Base-by-base conservation (phyloP, 345 rosid genomes). In the Arabidopsis thaliana region DNA sequence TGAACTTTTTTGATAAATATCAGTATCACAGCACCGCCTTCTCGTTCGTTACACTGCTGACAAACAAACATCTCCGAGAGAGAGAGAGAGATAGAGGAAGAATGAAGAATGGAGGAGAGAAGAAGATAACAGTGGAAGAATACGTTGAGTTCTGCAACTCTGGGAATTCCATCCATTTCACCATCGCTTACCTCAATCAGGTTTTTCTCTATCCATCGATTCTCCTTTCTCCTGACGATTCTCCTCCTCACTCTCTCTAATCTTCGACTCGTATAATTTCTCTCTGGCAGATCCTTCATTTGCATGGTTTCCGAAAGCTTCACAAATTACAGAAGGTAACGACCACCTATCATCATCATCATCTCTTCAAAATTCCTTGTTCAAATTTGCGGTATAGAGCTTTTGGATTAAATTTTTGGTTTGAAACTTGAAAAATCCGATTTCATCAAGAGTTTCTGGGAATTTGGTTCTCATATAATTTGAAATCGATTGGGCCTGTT, bases 161-260 rank as follows among this genome's bases (percentile, higher is more conserved):
- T 48, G 12, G 1, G 1, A 40, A 58, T 1, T 7, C 59, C 56
- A 4, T 22, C 62, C 57, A 38, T 48, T 50, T 71, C 42, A 78
- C 81, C 58, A 65, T 72, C 63, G 6, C 76, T 25, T 65, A 71
- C 77, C 77, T 78, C 49, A 72, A 78, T 72, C 81, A 72, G 81
- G 81, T 78, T 75, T 75, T 22, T 46, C 40, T 41, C 52, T 6
- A 44, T 28, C 52, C 4, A 34, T 28, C 24, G 24, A 34, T 55
- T 11, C 13, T 11, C 33, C 20, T 7, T 45, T 6, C n/a, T 16
- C 30, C 46, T 6, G 50, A 65, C 14, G 48, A 44, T 14, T 44
- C 25, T 70, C 38, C 51, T 46, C n/a, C 75, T 44, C 23, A 45
- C 8, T n/a, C 24, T 46, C 61, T 72, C 44, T 56, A 24, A 65